phyloP scores from a whole-genome alignment of 2,329 filamentous ascomycete genomes.

The Arthrobotrys sinensis region DNA sequence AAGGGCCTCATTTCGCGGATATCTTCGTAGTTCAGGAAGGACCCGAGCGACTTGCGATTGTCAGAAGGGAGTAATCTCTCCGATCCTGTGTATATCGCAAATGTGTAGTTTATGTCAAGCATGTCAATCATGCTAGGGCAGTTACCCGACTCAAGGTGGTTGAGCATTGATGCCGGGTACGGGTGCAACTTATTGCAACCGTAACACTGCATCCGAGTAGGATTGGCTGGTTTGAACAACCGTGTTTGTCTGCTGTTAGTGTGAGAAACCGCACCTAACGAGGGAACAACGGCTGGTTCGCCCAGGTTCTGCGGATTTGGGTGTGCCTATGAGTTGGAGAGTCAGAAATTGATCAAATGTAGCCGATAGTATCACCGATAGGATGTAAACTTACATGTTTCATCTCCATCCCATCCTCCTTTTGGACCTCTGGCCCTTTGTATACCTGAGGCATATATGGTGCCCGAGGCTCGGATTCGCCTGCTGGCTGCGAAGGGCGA shows the following conservation, averaged over 20 bases:
- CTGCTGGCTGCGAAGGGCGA: neutral
- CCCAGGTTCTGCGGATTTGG: neutral
- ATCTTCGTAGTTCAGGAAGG: conserved; percentile 23
- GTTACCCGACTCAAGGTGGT: conserved; percentile 26
- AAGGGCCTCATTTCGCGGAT: conserved; percentile 9
- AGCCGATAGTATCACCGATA: neutral
- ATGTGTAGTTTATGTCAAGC: conserved; percentile 33
- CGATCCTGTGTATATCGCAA: conserved; percentile 26
- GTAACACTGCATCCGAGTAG: neutral
- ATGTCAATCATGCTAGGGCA: conserved; percentile 22
- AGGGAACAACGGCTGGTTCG: neutral
- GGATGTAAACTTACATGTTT: neutral
- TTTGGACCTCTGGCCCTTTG: neutral
- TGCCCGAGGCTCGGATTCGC: neutral
- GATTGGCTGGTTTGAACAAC: neutral
- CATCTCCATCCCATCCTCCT: neutral
- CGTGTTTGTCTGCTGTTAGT: no score
- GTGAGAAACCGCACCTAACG: neutral
- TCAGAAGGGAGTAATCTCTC: conserved; percentile 23
- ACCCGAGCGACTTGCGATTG: conserved; percentile 22
- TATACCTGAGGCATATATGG: neutral
- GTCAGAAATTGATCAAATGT: neutral
- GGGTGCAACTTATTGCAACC: conserved; percentile 15
- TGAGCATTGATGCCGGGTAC: conserved; percentile 1
- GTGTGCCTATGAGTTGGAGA: neutral